phyloP scores from a whole-genome alignment of 2,329 filamentous ascomycete genomes.

The Hypoxylon sp. region DNA sequence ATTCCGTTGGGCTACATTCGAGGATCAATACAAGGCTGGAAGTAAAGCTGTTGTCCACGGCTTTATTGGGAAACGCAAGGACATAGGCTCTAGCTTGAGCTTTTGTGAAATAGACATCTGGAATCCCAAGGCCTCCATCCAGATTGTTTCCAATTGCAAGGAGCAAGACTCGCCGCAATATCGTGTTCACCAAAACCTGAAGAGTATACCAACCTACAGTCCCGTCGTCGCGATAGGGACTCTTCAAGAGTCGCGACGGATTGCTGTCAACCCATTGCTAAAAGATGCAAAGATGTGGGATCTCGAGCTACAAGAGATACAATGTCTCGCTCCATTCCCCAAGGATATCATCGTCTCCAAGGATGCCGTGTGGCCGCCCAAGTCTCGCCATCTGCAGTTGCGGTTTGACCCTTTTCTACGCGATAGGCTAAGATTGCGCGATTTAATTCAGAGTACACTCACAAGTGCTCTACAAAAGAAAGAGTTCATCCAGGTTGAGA shows the following conservation, averaged over 20 bases:
- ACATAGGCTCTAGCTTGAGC: constrained; percentile 76
- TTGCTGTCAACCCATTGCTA: background rate
- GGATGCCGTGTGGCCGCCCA: constrained; percentile 79
- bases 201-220: constrained; percentile 64
- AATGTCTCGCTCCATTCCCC: constrained; percentile 80
- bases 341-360: constrained; percentile 82
- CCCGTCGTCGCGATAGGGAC: constrained; percentile 66
- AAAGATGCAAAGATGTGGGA: constrained; percentile 60
- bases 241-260: constrained; percentile 31
- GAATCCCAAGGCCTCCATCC: constrained; percentile 52
- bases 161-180: constrained; percentile 56
- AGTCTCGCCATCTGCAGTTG: constrained; percentile 86
- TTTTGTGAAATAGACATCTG: constrained; percentile 72
- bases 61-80: constrained; percentile 77
- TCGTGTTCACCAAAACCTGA: constrained; percentile 59
- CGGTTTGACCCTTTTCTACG: constrained; percentile 79
- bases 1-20: background rate
- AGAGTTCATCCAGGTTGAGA: constrained; percentile 82
- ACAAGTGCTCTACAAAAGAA: constrained; percentile 64
- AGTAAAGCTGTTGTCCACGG: constrained; percentile 72
- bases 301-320: constrained; percentile 73
- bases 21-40: constrained; percentile 48
- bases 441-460: constrained; percentile 60
- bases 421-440: constrained; percentile 79
- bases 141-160: constrained; percentile 63